Evolutionary conservation across 2,329 filamentous ascomycete species (phyloP).

Genomic region (Elsinoe arachidis): DNA sequence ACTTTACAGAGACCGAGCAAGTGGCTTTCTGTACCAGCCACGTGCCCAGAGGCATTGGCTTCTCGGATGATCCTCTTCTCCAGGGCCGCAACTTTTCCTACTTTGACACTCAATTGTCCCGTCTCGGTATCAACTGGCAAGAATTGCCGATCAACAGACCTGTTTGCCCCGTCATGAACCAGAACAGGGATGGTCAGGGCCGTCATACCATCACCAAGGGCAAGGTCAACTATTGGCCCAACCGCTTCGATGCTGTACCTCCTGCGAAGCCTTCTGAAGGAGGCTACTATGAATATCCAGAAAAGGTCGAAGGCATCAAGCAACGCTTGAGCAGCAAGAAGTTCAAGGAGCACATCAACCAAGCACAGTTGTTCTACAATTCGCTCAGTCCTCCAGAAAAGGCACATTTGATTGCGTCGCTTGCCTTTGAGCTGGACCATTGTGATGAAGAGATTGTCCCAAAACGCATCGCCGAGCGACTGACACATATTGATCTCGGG

Average conservation of each 20-base stretch:
- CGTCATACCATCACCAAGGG: conserved; percentile 66
- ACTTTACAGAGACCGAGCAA: no score
- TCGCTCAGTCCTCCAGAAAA: conserved; percentile 61
- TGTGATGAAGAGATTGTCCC: conserved; percentile 74
- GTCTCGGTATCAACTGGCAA: no score
- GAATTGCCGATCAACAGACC: no score
- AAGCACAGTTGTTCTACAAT: conserved; percentile 79
- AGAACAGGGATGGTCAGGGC: conserved; percentile 65
- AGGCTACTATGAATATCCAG: conserved; percentile 59
- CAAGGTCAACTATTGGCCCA: conserved; percentile 72
- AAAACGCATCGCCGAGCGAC: conserved; percentile 56
- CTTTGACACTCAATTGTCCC: no score
- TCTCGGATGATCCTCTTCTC: no score
- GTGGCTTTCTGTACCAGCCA: no score
- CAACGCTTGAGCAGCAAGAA: conserved; percentile 59
- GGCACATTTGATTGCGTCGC: conserved; percentile 50
- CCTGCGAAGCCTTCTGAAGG: conserved; percentile 55
- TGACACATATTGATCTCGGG: conserved; percentile 62
- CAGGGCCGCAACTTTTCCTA: no score
- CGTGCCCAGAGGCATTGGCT: no score
- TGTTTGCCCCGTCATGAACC: conserved; percentile 68
- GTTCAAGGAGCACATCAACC: conserved; percentile 68
- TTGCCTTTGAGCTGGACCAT: conserved; percentile 68
- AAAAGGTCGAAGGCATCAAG: conserved; percentile 62
- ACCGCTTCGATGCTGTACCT: conserved; percentile 55